Evolutionary conservation across 805 yeast genomes (phyloP), one percentile per base, ranked within the genome.

Genomic region (Barnettozyma botsteinii): DNA sequence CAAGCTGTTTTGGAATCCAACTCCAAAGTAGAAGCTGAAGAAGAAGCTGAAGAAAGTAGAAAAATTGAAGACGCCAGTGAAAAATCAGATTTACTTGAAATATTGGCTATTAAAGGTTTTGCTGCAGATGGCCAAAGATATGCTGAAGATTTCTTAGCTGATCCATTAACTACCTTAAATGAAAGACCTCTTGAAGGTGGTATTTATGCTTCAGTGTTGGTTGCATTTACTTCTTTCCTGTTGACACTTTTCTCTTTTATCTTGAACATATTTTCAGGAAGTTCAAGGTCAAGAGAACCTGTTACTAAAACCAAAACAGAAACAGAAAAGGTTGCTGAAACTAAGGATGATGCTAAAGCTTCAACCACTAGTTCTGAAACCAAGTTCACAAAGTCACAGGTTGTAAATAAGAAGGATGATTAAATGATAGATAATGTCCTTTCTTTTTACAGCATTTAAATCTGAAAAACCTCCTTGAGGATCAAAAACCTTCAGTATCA

Each of bases 161-260:
- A 68, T 40, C 85, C 85, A 20, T 42, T 68, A 14, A 51, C 49
- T 12, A 66, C 76, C 1, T 48, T 78, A 20, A 45, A 62, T 21
- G 55, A 59, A 18, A 66, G 73, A 46, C 83, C 83, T 3, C 58
- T 67, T 31, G 77, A 73, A 48, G 75, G 75, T 35, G 62, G 72
- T 14, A 53, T 69, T 24, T 77, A 73, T 51, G 62, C 74, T 21
- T 61, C 67, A 13, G 59, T 64, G 14, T 57, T 72, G 31, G 58
- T 75, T 14, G 45, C 67, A 13, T 40, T 61, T 3, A 60, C 73
- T 35, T 63, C 76, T 6, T 35, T 75, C 12, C 47, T 59, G 7
- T 65, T 77, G 50, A 75, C 74, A 4, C 7, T 64, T 1, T 57
- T 69, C 54, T 70, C 73, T 12, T 57, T 65, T 9, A 7, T 69